Evolutionary conservation across 2,329 filamentous ascomycete species (phyloP).

Genomic region (Fusarium sp.): DNA sequence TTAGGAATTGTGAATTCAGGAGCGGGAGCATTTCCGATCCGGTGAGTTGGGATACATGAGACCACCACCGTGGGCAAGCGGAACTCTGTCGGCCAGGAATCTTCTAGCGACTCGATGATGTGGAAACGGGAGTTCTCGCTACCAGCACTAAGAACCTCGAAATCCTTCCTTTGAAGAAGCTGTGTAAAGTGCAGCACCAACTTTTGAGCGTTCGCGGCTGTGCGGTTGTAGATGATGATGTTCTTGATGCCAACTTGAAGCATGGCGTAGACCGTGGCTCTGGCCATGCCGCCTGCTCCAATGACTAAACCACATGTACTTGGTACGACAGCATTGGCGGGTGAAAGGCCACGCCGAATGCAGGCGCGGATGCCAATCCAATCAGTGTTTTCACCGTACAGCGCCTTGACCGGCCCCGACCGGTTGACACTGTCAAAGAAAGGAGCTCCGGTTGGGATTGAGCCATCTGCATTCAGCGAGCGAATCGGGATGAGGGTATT

Average conservation of each 20-base stretch:
- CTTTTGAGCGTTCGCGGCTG: slow-evolving; percentile 69
- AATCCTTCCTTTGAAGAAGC: slow-evolving; percentile 55
- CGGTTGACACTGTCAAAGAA: slow-evolving; percentile 64
- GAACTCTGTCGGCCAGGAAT: slow-evolving; percentile 71
- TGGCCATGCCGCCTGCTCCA: slow-evolving; percentile 78
- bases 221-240: slow-evolving; percentile 79
- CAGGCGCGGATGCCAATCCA: slow-evolving; percentile 82
- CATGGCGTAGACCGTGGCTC: slow-evolving; percentile 81
- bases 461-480: slow-evolving; percentile 63
- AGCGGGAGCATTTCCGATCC: slow-evolving; percentile 68
- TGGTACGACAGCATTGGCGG: slow-evolving; percentile 70
- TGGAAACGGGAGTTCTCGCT: slow-evolving; percentile 59
- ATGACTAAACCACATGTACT: slow-evolving; percentile 66
- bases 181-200: slow-evolving; percentile 76
- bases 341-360: slow-evolving; percentile 75
- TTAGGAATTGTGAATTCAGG: slow-evolving; percentile 75
- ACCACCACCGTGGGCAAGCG: slow-evolving; percentile 76
- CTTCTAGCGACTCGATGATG: slow-evolving; percentile 66
- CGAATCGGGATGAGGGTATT: slow-evolving; percentile 80
- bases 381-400: slow-evolving; percentile 84
- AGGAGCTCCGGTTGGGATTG: slow-evolving; percentile 63
- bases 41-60: slow-evolving; percentile 78
- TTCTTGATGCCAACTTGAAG: slow-evolving; percentile 79
- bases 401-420: slow-evolving; percentile 70
- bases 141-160: slow-evolving; percentile 55